Evolutionary conservation across 1,284 basidiomycete genomes (phyloP), one percentile per base, ranked within the genome.

Genomic region (Cryptococcus hybrid): DNA sequence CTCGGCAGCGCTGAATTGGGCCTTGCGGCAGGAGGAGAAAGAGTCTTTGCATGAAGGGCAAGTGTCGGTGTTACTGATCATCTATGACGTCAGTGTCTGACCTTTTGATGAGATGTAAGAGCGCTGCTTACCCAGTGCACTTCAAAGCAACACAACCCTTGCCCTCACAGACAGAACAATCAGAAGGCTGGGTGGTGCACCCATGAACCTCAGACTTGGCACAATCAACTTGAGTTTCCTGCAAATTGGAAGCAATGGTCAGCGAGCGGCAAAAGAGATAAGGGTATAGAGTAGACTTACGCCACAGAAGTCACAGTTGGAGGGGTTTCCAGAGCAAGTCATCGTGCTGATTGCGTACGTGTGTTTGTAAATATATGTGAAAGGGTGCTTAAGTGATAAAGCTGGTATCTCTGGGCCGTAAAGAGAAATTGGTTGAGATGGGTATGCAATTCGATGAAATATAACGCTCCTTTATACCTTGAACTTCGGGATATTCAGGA

Each of bases 241-340:
- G 53, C 1, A 49, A n/a, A 40, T 24, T 15, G 47, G 15, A 13
- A 43, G 47, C 42, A 30, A 30, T 30, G 30, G 30, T 13, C 43
- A 24, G 54, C 13, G 43, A 6, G 38, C 39, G 39, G 30, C 36
- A 36, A 24, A 39, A 42, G 47, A 8, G 37, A 18, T 13, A 37
- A 40, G 46, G 54, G 12, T 30, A 30, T 4, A 30, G 30, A 30
- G 30, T 5, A 34, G 40, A 69, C 69, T 68, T 45, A 71, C 70
- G 47, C 70, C 68, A 69, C 74, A 76, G 74, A 75, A 75, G 56
- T 57, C 55, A 58, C 74, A 76, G 65, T 68, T 64, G 59, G 60
- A 34, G 51, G 74, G 74, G 67, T 76, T 69, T 52, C 74, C 74
- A 40, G 70, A 65, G 70, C 74, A 76, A 49, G 65, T 65, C 66